These are phyloP conservation scores for Neocatenulostroma microsporum DNA, from an alignment of 2,329 filamentous ascomycete genomes.

Conservation along the genomic window DNA sequence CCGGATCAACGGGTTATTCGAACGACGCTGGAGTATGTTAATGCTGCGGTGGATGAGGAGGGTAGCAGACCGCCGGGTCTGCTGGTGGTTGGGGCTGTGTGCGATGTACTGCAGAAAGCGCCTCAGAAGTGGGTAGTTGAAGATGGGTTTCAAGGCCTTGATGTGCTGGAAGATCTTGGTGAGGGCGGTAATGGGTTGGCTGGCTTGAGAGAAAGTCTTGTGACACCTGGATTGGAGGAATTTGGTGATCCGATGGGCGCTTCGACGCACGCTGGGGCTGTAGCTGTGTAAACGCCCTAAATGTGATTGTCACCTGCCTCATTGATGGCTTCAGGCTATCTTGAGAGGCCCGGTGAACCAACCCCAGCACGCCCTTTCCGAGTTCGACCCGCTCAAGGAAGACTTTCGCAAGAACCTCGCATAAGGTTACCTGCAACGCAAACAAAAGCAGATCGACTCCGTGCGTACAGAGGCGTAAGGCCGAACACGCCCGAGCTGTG, in stretches of 20 bases:
- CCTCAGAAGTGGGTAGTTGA: slow-evolving; percentile 72
- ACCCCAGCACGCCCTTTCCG: too few species aligned
- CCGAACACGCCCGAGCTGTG: too few species aligned
- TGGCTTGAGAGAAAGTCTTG: slow-evolving; percentile 21
- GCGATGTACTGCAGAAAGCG: slow-evolving; percentile 62
- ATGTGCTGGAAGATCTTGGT: slow-evolving; percentile 38
- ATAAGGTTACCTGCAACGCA: too few species aligned
- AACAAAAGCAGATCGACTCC: too few species aligned
- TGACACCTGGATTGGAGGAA: slow-evolving; percentile 21
- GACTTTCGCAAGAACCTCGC: too few species aligned
- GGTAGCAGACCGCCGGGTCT: slow-evolving; percentile 84
- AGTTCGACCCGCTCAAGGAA: too few species aligned
- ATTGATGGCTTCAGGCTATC: too few species aligned
- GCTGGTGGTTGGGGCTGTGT: slow-evolving; percentile 76
- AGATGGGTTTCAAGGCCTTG: slow-evolving; percentile 73
- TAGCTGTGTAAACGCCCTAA: too few species aligned
- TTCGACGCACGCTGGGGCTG: too few species aligned
- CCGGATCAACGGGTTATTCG: slow-evolving; percentile 89
- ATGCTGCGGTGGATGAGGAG: slow-evolving; percentile 75
- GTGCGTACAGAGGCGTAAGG: too few species aligned
- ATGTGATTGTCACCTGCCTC: too few species aligned
- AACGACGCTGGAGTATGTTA: slow-evolving; percentile 73
- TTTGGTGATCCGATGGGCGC: slow-evolving; percentile 9
- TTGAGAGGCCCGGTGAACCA: too few species aligned
- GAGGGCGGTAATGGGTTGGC: slow-evolving; percentile 24